Evolutionary conservation across 208 protist genomes (phyloP).

Genomic region (Leishmania arabica): DNA sequence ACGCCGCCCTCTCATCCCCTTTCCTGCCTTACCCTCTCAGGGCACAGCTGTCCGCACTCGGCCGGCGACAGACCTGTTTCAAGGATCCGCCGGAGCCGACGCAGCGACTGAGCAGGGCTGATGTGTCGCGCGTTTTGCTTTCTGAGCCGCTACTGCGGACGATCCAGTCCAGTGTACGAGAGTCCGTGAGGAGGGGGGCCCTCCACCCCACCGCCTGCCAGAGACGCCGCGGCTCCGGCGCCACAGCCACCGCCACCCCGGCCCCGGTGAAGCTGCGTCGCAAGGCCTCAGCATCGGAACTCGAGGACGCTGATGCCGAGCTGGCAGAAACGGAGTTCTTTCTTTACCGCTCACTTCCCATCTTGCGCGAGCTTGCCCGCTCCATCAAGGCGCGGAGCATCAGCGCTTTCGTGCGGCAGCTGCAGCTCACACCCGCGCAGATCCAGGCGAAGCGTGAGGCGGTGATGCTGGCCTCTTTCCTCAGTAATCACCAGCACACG

Average conservation of each 20-base stretch:
- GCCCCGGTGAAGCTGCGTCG: not conserved
- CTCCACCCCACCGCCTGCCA: not conserved
- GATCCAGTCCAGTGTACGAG: slow-evolving; percentile 22
- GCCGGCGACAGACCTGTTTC: not conserved
- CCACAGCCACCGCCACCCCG: not conserved
- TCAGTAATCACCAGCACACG: slow-evolving; percentile 15
- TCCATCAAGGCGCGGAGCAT: slow-evolving; percentile 46
- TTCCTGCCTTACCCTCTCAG: slow-evolving; percentile 34
- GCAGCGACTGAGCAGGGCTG: slow-evolving; percentile 7
- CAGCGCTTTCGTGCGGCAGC: slow-evolving; percentile 43
- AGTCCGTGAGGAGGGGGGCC: not conserved
- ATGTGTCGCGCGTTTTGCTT: slow-evolving; percentile 26
- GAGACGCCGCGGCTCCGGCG: not conserved
- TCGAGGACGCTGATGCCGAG: not conserved
- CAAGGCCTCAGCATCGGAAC: not conserved
- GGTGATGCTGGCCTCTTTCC: slow-evolving; percentile 48
- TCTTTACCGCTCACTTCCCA: slow-evolving; percentile 36
- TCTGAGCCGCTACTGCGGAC: slow-evolving; percentile 35
- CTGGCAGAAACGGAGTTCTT: not conserved
- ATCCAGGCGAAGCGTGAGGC: slow-evolving; percentile 72
- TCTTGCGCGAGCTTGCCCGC: slow-evolving; percentile 54
- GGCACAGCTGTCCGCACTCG: slow-evolving; percentile 13
- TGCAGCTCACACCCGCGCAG: slow-evolving; percentile 49
- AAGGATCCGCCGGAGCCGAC: not conserved
- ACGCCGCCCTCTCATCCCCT: slow-evolving; percentile 35